These are phyloP conservation scores for Russula emetica DNA, from an alignment of 768 basidiomycete species.

Conservation along the genomic window DNA sequence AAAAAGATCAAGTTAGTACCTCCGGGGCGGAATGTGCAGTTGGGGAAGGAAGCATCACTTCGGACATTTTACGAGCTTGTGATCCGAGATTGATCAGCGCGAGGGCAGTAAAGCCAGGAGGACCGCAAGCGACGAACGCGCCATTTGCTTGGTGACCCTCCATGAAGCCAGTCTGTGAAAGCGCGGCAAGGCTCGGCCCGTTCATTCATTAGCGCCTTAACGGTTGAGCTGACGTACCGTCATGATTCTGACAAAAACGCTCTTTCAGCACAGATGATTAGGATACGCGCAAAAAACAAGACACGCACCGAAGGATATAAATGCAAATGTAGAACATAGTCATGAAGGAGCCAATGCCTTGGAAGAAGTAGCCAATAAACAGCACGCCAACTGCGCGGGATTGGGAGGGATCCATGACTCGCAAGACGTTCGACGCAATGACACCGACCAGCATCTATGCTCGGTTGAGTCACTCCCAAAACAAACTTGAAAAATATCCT, in stretches of 20 bases:
- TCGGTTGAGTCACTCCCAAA: slow-evolving; percentile 5
- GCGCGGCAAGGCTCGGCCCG: background rate
- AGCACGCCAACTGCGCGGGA: slow-evolving; percentile 41
- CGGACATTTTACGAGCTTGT: slow-evolving; percentile 38
- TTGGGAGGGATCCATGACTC: slow-evolving; percentile 37
- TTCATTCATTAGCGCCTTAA: background rate
- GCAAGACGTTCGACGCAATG: slow-evolving; percentile 43
- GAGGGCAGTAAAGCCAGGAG: slow-evolving; percentile 48
- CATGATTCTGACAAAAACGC: slow-evolving; percentile 36
- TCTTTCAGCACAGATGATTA: background rate
- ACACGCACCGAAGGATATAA: slow-evolving; percentile 43
- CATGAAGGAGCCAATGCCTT: slow-evolving; percentile 48
- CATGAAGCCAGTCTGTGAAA: slow-evolving; percentile 42
- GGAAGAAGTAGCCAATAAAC: slow-evolving; percentile 46
- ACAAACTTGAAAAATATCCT: background rate
- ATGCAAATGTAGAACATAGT: slow-evolving; percentile 50
- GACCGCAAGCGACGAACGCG: slow-evolving; percentile 47
- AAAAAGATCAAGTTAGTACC: background rate
- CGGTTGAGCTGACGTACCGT: slow-evolving; percentile 31
- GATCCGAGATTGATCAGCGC: slow-evolving; percentile 45
- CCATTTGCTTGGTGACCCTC: slow-evolving; percentile 47
- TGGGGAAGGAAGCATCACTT: slow-evolving; percentile 6
- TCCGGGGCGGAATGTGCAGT: background rate
- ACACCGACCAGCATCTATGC: slow-evolving; percentile 47
- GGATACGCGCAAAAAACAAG: background rate